Percentiles rank a stretch among this genome's conserved stretches.
These are phyloP conservation scores for Phytophthora gonapodyides DNA, from an alignment of 352 stramenopile species.

Conservation along the genomic window DNA sequence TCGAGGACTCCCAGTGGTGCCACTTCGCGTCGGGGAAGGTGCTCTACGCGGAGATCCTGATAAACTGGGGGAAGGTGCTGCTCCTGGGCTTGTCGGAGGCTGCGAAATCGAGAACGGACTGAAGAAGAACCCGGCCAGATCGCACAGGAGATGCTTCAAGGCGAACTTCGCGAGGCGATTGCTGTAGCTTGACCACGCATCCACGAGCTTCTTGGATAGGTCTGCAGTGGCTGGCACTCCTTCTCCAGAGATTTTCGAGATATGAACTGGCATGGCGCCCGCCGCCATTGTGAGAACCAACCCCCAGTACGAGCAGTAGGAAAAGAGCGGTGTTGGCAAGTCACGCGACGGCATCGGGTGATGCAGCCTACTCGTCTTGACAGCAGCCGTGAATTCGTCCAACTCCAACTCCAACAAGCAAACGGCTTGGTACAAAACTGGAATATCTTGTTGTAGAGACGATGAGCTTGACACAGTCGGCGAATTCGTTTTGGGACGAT, in stretches of 20 bases:
- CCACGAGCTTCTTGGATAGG: conserved; percentile 50
- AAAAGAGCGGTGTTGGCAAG: conserved; percentile 42
- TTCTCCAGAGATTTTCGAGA: conserved; percentile 55
- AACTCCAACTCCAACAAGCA: conserved; percentile 59
- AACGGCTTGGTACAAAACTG: conserved; percentile 60
- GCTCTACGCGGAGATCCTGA: conserved; percentile 17
- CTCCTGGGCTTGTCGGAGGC: conserved; percentile 20
- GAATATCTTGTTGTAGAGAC: conserved; percentile 72
- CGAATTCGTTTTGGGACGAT: conserved; percentile 13
- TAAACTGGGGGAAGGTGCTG: conserved; percentile 3
- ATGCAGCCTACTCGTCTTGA: conserved; percentile 73
- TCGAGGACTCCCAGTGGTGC: conserved; percentile 26
- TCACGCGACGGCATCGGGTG: conserved; percentile 35
- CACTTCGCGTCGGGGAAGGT: conserved; percentile 30
- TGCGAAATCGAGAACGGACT: conserved; percentile 44
- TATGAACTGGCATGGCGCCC: conserved; percentile 59
- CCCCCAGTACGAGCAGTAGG: conserved; percentile 78
- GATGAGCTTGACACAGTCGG: conserved; percentile 19
- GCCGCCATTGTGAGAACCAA: conserved; percentile 57
- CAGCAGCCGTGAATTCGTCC: conserved; percentile 57
- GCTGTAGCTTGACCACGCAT: conserved; percentile 62
- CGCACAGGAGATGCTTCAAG: conserved; percentile 60
- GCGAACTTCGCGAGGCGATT: conserved; percentile 55
- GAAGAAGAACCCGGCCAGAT: conserved; percentile 67
- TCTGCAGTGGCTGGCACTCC: conserved; percentile 33